phyloP scores from a whole-genome alignment of 1,139 yeast species.

The Scheffersomyces illinoinensis region DNA sequence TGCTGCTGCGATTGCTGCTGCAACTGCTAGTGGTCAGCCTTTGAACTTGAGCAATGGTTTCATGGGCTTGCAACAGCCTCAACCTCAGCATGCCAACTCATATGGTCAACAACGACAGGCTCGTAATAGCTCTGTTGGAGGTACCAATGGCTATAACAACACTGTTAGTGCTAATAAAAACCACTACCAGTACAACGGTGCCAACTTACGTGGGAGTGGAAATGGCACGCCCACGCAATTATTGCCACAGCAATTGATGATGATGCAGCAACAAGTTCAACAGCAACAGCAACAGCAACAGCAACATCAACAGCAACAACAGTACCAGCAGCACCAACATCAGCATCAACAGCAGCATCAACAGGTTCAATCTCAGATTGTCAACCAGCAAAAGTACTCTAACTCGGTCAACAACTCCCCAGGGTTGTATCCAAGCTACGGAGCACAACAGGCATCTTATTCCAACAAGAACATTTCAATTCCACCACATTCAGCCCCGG shows the following conservation, averaged over 20 bases:
- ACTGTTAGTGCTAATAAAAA: conserved; percentile 6
- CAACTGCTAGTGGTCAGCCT: conserved; percentile 55
- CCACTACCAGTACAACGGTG: conserved; percentile 10
- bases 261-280: conserved; percentile 21
- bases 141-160: conserved; percentile 3
- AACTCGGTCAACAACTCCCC: conserved; percentile 27
- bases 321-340: conserved; percentile 5
- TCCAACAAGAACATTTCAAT: conserved; percentile 7
- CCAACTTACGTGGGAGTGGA: conserved; percentile 17
- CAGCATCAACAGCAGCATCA: conserved; percentile 15
- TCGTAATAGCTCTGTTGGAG: conserved; percentile 11
- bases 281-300: conserved; percentile 11
- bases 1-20: conserved; percentile 53
- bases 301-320: conserved; percentile 12
- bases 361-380: conserved; percentile 10
- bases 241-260: conserved; percentile 20
- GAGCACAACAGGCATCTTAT: conserved; percentile 12
- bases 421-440: conserved; percentile 23
- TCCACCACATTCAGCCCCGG: conserved; percentile 13
- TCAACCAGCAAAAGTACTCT: conserved; percentile 18
- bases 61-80: conserved; percentile 32
- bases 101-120: conserved; percentile 8
- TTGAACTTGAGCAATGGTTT: conserved; percentile 34
- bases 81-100: conserved; percentile 21
- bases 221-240: conserved; percentile 19